Percentiles rank a stretch among this genome's conserved stretches.
Conservation (phyloP, 2,329 filamentous ascomycete species). For the Coniochaeta sp. region DNA sequence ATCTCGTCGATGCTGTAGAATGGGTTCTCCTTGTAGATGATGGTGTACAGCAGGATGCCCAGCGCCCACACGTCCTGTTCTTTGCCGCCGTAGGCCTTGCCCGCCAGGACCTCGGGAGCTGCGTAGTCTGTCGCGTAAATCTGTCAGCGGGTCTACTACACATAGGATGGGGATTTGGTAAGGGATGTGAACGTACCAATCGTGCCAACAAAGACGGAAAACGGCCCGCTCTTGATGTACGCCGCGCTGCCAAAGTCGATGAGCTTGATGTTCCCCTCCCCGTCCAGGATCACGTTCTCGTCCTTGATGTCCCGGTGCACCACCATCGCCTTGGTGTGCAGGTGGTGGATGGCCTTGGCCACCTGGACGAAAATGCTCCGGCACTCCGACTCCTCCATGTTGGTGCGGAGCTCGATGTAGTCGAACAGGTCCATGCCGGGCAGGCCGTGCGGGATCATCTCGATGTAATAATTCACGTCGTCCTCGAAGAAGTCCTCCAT, state of each 20-base stretch:
- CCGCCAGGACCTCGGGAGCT: conserved; percentile 93
- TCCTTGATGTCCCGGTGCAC: conserved; percentile 99
- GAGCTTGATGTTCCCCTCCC: conserved; percentile 90
- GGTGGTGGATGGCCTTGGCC: conserved; percentile 78
- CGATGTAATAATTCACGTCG: conserved; percentile 93
- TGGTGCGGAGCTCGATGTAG: conserved; percentile 92
- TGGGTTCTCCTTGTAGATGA: conserved; percentile 98
- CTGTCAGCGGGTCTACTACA: conserved; percentile 5
- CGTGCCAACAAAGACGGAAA: conserved; percentile 97
- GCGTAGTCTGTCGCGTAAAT: conserved; percentile 72
- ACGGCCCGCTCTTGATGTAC: conserved; percentile 96
- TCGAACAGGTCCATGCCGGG: conserved; percentile 99
- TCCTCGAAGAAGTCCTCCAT: conserved; percentile 73
- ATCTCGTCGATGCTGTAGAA: conserved; percentile 99
- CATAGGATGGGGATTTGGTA: neutral
- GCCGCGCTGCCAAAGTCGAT: conserved; percentile 98
- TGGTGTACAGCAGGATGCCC: conserved; percentile 94
- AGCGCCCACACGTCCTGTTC: conserved; percentile 98
- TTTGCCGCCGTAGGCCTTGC: conserved; percentile 85
- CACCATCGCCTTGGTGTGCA: conserved; percentile 84
- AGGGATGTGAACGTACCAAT: conserved; percentile 64
- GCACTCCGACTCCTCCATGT: conserved; percentile 93
- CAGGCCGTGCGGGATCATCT: conserved; percentile 91
- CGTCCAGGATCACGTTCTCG: conserved; percentile 94
- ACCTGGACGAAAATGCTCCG: conserved; percentile 94